Evolutionary conservation across 1,284 basidiomycete species (phyloP), one percentile per base, ranked within the genome.

Genomic region (Xerocomus tenax): DNA sequence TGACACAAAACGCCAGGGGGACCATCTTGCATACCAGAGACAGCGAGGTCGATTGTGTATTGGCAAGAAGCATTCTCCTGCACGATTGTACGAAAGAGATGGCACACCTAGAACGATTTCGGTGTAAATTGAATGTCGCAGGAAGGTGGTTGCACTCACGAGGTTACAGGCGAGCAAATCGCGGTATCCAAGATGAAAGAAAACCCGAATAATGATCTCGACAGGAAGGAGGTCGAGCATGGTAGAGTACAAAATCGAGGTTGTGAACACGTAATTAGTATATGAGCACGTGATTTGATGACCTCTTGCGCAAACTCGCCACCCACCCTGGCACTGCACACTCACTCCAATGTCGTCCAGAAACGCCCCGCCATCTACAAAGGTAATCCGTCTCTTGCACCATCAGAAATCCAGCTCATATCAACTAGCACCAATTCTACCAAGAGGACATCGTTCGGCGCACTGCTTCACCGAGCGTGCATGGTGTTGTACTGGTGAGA

Each of bases 391-490:
- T 15, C 2, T 3, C 42, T 23, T 7, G n/a, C 6, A n/a, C 12
- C 18, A 1, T 23, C n/a, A 5, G 8, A 23, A 0, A 7, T 16
- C 9, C 1, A 19, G 4, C 45, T 41, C 34, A 53, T 43, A 8
- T 23, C 18, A 26, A 3, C 26, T 13, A 0, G 5, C 32, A 0
- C 42, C 53, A 88, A 84, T 80, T 88, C 57, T 88, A 84, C 65
- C 81, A 82, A 54, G 84, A 87, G 65, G 84, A 87, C 67, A 79
- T 84, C 51, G 84, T 87, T 6, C 74, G 74, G 59, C 71, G 74
- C 51, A 69, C 72, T 45, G 68, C 70, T 38, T 61, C 73, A 36
- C 70, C 75, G 10, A 63, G 69, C 35, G 52, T 64, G 19, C 58
- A 60, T 42, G 57, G 61, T 15, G 53, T 61, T 48, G 64, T 66